Evolutionary conservation across 2,329 filamentous ascomycete species (phyloP).

Genomic region (Diaporthe longicolla): DNA sequence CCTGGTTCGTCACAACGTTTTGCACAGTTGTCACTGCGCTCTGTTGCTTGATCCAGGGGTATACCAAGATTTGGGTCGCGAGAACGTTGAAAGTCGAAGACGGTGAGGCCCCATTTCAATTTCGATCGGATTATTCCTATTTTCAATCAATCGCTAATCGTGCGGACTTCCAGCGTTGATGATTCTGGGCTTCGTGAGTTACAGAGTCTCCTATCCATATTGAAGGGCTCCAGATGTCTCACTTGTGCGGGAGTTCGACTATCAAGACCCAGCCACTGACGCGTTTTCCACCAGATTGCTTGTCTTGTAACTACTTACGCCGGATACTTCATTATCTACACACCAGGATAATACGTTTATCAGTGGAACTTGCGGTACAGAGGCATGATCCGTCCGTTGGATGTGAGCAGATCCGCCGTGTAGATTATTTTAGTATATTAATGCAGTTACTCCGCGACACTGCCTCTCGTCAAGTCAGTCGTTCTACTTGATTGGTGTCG

Average conservation of each 20-base stretch:
- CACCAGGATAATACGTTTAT: conserved; percentile 53
- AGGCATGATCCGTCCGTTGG: conserved; percentile 47
- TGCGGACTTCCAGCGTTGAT: neutral
- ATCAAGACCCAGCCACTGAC: neutral
- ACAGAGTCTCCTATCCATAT: neutral
- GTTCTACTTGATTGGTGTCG: conserved; percentile 47
- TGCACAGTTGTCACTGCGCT: neutral
- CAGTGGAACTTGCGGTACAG: conserved; percentile 50
- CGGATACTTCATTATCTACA: conserved; percentile 44
- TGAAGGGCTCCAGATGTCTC: neutral
- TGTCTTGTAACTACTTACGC: conserved; percentile 15
- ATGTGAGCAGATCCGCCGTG: conserved; percentile 44
- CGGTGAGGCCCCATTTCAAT: neutral
- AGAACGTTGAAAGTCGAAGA: neutral
- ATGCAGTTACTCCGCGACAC: conserved; percentile 53
- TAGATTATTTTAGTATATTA: conserved; percentile 53
- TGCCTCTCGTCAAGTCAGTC: conserved; percentile 56
- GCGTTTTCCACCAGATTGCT: neutral
- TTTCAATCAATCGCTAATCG: neutral
- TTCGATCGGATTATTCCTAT: neutral
- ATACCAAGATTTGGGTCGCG: neutral
- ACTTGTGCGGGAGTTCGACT: neutral
- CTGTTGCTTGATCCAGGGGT: neutral
- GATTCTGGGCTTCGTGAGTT: neutral
- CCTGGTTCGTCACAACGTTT: neutral